Evolutionary conservation across 108 stramenopile species (phyloP).

Genomic region (Cyclostephanos tholiformis): DNA sequence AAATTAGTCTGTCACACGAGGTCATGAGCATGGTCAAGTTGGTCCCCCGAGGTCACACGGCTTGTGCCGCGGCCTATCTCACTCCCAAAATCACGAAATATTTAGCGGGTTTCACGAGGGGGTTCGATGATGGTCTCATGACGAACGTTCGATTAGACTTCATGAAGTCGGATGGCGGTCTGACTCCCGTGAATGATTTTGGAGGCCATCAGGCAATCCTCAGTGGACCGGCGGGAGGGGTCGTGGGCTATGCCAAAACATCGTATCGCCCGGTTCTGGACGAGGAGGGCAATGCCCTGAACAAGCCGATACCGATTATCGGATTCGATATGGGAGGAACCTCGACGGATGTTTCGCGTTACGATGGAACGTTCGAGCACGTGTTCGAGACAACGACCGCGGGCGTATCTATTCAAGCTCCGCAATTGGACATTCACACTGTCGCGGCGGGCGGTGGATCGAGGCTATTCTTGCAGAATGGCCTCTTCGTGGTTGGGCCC

Average conservation of each 20-base stretch:
- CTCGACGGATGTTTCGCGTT: conserved; percentile 91
- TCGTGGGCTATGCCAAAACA: conserved; percentile 99
- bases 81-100: conserved; percentile 94
- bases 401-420: conserved; percentile 92
- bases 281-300: conserved; percentile 33
- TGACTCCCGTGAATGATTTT: conserved; percentile 92
- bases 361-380: conserved; percentile 88
- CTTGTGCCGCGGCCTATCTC: conserved; percentile 96
- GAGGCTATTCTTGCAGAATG: conserved; percentile 86
- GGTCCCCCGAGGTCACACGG: conserved; percentile 92
- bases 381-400: conserved; percentile 98
- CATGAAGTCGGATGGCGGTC: conserved; percentile 98
- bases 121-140: conserved; percentile 86
- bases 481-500: conserved; percentile 96
- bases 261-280: conserved; percentile 52
- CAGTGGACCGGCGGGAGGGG: conserved; percentile 91
- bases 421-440: conserved; percentile 98
- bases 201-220: conserved; percentile 95
- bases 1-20: conserved; percentile 86
- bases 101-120: conserved; percentile 78
- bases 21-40: conserved; percentile 97
- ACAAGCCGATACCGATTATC: conserved; percentile 80
- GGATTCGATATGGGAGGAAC: conserved; percentile 99
- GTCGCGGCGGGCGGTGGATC: conserved; percentile 96
- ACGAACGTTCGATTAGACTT: conserved; percentile 84